Base-by-base conservation (phyloP, 352 stramenopile species). In the Phytophthora cryptogea region DNA sequence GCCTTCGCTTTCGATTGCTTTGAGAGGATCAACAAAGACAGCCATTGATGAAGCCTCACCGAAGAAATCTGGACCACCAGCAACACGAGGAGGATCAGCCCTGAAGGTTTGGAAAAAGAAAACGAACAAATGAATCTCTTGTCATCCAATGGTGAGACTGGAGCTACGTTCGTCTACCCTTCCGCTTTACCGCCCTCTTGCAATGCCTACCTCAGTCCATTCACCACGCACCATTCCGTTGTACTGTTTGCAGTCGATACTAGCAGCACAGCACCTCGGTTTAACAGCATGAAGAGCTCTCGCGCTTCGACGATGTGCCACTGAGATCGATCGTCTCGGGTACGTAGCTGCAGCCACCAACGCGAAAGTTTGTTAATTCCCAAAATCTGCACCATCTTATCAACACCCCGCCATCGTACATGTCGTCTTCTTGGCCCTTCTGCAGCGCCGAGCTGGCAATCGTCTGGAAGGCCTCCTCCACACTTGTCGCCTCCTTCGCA, bases 381-480 rank as follows among this genome's bases (percentile, higher is more conserved):
- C 40, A 2, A 2, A 39, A 8, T 23, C 31, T 61, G 41, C 6
- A 13, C n/a, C 16, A 40, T 28, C 17, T 16, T 26, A 20, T 30
- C 5, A 7, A 31, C 13, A 6, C 16, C 4, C 9, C 3, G 16
- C 20, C 16, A 8, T 68, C 78, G 36, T 83, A 94, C 75, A 94
- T 94, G 68, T 94, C 83, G 44, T 94, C 86, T 62, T 94, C 86
- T 54, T 92, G 80, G 8, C 82, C 86, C 66, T 95, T 92, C 42
- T 92, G 80, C 39, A 97, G 71, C 20, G 93, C 93, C 7, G 91
- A 86, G 40, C 81, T 90, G 46, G 96, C 94, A 47, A 96, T 94
- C 45, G 95, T 95, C 58, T 92, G 72, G 76, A 99, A 99, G 5
- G 97, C 97, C 35, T 94, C 92, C 60, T 99, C 96, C 13, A 99